A percentile compares a stretch with the other conserved stretches of the same genome.
Conservation (phyloP, 139 green algal genomes). For the Medakamo hakoo region DNA sequence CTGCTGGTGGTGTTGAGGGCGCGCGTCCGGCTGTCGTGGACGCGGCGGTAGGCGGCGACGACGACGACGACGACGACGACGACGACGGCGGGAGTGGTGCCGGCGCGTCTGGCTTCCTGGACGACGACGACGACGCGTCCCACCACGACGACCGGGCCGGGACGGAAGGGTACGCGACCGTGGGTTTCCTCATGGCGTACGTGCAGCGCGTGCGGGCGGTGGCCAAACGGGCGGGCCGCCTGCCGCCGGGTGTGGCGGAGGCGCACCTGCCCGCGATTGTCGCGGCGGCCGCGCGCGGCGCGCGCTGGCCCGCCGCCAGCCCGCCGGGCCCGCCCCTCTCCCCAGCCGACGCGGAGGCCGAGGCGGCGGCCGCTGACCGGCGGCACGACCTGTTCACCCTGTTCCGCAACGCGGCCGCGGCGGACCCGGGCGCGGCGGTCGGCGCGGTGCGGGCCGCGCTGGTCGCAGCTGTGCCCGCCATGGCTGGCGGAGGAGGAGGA, state of each 20-base stretch:
- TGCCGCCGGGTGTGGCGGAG: constrained; percentile 15
- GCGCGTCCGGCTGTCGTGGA: neutral
- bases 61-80: too few species aligned
- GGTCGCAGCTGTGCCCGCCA: constrained; percentile 6
- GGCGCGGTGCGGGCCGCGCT: constrained; percentile 36
- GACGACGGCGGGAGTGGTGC: neutral
- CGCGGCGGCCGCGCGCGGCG: constrained; percentile 12
- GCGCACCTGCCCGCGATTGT: constrained; percentile 35
- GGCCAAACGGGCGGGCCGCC: constrained; percentile 1
- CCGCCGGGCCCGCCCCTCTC: constrained; percentile 2
- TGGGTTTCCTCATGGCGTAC: constrained; percentile 61
- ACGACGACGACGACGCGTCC: neutral
- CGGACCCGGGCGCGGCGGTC: constrained; percentile 25
- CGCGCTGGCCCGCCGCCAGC: constrained; percentile 4
- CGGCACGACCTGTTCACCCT: constrained; percentile 66
- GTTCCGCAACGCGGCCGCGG: constrained; percentile 56
- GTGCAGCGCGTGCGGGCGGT: constrained; percentile 35
- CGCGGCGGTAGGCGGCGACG: too few species aligned
- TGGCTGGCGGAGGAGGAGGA: neutral
- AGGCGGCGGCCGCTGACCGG: constrained; percentile 32
- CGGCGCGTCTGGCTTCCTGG: neutral
- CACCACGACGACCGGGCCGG: neutral
- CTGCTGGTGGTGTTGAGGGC: neutral
- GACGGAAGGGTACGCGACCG: constrained; percentile 30
- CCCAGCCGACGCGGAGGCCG: constrained; percentile 44